Base-by-base conservation (phyloP, 495 filamentous ascomycete species). In the Neurospora sp. region DNA sequence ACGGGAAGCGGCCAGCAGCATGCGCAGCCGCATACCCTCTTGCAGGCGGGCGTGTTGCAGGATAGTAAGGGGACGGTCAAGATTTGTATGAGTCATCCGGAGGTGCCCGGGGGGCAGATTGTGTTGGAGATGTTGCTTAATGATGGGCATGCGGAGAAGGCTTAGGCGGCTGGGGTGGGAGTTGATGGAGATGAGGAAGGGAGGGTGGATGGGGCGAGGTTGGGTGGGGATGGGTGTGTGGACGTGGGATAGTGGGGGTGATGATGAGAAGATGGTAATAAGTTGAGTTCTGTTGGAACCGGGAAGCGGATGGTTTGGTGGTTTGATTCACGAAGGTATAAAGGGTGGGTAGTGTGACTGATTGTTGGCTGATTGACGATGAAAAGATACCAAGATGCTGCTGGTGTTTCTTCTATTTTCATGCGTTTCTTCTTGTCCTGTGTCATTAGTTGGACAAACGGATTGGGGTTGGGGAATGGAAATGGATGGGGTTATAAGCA, bases 1-100 rank as follows among this genome's bases (percentile, higher is more conserved):
- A 86, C 84, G 8, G 84, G 84, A 10, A 81, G 77, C 5, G 82
- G 73, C 69, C 70, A 77, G 66, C 70, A 77, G 39, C 74, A 75
- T 42, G 72, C 71, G 38, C 73, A 66, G 62, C 27, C 54, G 27
- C 54, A 66, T 66, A 66, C 54, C 6, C 7, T 66, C 0, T 1
- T 66, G 27, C 54, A 66, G 54, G 27, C 54, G 1, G 54, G 54
- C 0, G 54, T 35, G 3, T 8, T 66, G 23, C 70, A 79, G 46
- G 84, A 85, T 41, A 84, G 83, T 0, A 83, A 84, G 76, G 86
- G 85, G 70, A 97, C 90, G 3, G 90, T 98, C 71, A 99, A 99
- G 87, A 88, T 99, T 48, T 92, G 91, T 75, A 95, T 98, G 93
- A 93, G 93, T 77, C 95, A 98, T 83, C 96, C 96, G 1, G 92